Evolutionary conservation across 1,284 basidiomycete genomes (phyloP), one percentile per base, ranked within the genome.

Genomic region (Ustilago bromivora): DNA sequence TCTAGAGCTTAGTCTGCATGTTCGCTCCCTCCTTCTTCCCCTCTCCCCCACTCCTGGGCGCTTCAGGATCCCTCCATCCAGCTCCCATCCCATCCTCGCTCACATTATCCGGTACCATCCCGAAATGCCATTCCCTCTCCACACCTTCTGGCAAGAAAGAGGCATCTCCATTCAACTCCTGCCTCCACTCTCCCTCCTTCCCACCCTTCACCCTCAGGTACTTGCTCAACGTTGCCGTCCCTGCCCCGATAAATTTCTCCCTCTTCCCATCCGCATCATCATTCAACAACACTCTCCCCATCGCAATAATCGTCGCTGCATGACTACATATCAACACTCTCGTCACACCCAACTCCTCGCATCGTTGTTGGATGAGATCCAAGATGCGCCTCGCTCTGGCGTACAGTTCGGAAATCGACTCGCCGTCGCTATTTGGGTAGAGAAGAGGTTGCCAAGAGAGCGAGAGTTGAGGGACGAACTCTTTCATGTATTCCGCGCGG

Each of bases 271-370:
- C 57, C 23, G 61, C 53, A 46, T 75, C 76, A 51, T 91, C 88
- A 1, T 89, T 90, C 6, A 90, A 73, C 43, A 95, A 88, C 46
- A 88, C 90, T 61, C 91, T 88, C 5, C 89, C 89, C 51, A 95
- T 89, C 3, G 91, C 90, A 72, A 94, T 93, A 70, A 89, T 88
- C 5, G 93, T 92, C 15, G 93, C 94, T 0, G 94, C 94, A 84
- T 95, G 94, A 67, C 90, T 91, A 74, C 94, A 89, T 34, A 95
- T 86, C 41, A 95, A 82, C 13, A 94, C 87, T 8, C 89, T 87
- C 67, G 84, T 87, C 75, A 90, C 87, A 84, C 88, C 86, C 11
- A 75, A 67, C 15, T 71, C 47, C 4, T 64, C 49, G 53, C 82
- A 81, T 1, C 81, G 68, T 31, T 55, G 32, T 4, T 78, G 57